Evolutionary conservation across 768 basidiomycete species (phyloP).

Genomic region (Panaeolus cyanescens): DNA sequence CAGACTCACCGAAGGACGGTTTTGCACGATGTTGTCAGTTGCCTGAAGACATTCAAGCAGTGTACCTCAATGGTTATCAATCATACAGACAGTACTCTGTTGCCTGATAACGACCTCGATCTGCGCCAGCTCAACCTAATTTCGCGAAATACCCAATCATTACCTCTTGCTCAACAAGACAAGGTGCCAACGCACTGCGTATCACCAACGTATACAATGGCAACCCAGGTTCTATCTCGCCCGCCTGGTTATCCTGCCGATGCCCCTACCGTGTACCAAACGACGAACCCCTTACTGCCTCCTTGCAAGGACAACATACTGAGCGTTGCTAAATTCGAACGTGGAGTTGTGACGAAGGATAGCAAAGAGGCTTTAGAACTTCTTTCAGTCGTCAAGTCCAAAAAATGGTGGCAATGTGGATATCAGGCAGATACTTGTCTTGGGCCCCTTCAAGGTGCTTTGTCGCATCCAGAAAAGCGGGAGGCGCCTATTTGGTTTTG

Average conservation of each 20-base stretch:
- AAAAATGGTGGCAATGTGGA: slow-evolving; percentile 47
- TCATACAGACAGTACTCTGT: slow-evolving; percentile 62
- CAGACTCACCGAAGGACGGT: slow-evolving; percentile 26
- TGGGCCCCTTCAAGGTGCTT: slow-evolving; percentile 56
- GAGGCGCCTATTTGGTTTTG: slow-evolving; percentile 66
- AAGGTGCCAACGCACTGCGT: slow-evolving; percentile 32
- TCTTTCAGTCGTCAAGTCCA: slow-evolving; percentile 38
- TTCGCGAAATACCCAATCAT: slow-evolving; percentile 4
- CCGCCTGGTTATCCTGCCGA: slow-evolving; percentile 33
- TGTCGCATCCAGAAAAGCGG: slow-evolving; percentile 26
- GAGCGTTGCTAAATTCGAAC: slow-evolving; percentile 60
- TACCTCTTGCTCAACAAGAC: neutral
- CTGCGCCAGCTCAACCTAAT: slow-evolving; percentile 66
- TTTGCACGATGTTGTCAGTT: slow-evolving; percentile 43
- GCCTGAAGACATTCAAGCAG: slow-evolving; percentile 57
- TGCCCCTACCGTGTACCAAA: slow-evolving; percentile 56
- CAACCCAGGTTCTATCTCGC: slow-evolving; percentile 61
- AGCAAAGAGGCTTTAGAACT: slow-evolving; percentile 53
- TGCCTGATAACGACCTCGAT: slow-evolving; percentile 54
- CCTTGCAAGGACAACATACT: slow-evolving; percentile 51
- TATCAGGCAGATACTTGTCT: slow-evolving; percentile 36
- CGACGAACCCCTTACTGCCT: slow-evolving; percentile 69
- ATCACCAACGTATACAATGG: slow-evolving; percentile 60
- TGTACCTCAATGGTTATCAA: slow-evolving; percentile 63
- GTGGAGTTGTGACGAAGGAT: slow-evolving; percentile 55